These are phyloP conservation scores for Phytophthora foliorum DNA, from an alignment of 352 stramenopile species.

Conservation along the genomic window DNA sequence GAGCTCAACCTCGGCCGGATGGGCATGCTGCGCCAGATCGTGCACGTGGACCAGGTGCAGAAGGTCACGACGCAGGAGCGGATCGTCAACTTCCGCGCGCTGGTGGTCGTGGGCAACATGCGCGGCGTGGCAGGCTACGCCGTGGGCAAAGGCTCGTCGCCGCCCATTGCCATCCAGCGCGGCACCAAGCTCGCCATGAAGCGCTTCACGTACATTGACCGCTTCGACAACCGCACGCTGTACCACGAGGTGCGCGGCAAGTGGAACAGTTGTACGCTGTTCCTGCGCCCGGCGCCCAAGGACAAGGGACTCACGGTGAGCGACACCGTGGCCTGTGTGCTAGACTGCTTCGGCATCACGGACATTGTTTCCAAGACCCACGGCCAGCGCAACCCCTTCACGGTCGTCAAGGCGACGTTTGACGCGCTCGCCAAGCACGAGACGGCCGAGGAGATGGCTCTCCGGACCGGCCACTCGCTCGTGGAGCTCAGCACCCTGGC, in stretches of 20 bases:
- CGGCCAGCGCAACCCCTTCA: conserved; percentile 95
- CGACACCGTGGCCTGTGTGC: conserved; percentile 83
- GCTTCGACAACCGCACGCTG: conserved; percentile 93
- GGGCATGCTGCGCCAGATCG: conserved; percentile 81
- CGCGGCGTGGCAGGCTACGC: conserved; percentile 95
- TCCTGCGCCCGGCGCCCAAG: conserved; percentile 81
- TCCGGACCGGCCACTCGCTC: conserved; percentile 92
- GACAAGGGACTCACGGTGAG: conserved; percentile 83
- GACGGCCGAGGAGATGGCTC: conserved; percentile 93
- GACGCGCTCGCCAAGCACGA: conserved; percentile 95
- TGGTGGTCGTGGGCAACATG: conserved; percentile 95
- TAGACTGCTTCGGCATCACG: conserved; percentile 94
- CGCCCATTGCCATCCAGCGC: conserved; percentile 90
- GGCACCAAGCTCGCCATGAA: conserved; percentile 93
- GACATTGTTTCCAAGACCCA: conserved; percentile 94
- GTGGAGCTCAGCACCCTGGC: conserved; percentile 84
- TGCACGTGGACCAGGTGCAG: conserved; percentile 87
- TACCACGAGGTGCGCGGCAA: conserved; percentile 94
- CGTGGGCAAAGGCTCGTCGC: conserved; percentile 91
- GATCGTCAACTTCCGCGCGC: conserved; percentile 93
- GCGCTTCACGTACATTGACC: conserved; percentile 96
- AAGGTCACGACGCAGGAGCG: conserved; percentile 93
- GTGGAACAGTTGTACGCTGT: conserved; percentile 96
- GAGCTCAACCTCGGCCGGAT: conserved; percentile 76
- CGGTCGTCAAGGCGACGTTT: conserved; percentile 96